phyloP scores from a whole-genome alignment of 2,329 filamentous ascomycete genomes.

The Fusarium udum region DNA sequence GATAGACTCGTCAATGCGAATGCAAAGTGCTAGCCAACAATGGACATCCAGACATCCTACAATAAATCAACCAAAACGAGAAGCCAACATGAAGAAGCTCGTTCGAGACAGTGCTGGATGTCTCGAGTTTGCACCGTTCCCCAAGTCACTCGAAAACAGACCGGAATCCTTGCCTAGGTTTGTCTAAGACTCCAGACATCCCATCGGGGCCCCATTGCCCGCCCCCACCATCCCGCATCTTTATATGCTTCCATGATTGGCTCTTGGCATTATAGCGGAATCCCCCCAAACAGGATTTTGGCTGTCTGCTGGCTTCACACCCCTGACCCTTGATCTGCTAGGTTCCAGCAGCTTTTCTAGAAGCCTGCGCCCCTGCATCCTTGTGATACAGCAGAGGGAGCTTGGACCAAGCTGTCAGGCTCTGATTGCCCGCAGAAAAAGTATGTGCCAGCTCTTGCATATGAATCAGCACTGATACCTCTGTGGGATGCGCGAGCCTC shows the following conservation, averaged over 20 bases:
- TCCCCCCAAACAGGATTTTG: constrained; percentile 39
- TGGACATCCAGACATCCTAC: not conserved
- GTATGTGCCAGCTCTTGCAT: constrained; percentile 24
- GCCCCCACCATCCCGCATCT: constrained; percentile 41
- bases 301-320: constrained; percentile 24
- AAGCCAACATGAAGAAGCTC: not conserved
- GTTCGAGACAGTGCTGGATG: constrained; percentile 28
- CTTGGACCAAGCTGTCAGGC: constrained; percentile 40
- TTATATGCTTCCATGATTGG: constrained; percentile 37
- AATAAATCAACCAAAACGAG: constrained; percentile 21
- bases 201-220: constrained; percentile 34
- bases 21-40: constrained; percentile 4
- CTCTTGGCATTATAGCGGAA: not conserved
- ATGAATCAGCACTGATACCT: constrained; percentile 12
- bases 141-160: constrained; percentile 48
- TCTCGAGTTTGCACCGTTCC: constrained; percentile 42
- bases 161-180: constrained; percentile 44
- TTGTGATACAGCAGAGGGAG: constrained; percentile 29
- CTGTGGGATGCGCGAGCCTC: not conserved
- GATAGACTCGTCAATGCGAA: constrained; percentile 10
- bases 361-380: constrained; percentile 44
- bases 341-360: constrained; percentile 44
- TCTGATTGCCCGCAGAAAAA: constrained; percentile 25
- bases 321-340: constrained; percentile 31
- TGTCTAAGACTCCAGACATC: constrained; percentile 36